phyloP scores from a whole-genome alignment of 2,329 filamentous ascomycete species.

The Pseudopithomyces chartarum region DNA sequence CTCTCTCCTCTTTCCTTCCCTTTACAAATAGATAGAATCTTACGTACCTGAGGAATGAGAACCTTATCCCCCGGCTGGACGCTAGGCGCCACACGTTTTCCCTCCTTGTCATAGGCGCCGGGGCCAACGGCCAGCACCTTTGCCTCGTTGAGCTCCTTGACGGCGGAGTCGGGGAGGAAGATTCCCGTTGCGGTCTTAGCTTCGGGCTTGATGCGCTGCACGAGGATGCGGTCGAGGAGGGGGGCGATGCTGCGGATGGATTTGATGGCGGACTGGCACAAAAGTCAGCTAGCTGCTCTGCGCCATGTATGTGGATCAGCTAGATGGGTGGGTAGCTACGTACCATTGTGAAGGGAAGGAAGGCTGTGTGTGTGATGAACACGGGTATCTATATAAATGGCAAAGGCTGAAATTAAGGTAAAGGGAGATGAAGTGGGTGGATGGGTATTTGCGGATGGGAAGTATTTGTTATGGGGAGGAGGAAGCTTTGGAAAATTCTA shows the following conservation, averaged over 20 bases:
- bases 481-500: constrained; percentile 26
- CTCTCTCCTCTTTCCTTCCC: background rate
- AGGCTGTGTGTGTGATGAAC: background rate
- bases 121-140: constrained; percentile 95
- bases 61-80: constrained; percentile 87
- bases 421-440: background rate
- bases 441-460: background rate
- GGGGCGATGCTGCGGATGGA: constrained; percentile 94
- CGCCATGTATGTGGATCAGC: too few species aligned
- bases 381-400: background rate
- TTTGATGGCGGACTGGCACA: constrained; percentile 68
- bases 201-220: constrained; percentile 97
- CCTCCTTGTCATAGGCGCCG: constrained; percentile 83
- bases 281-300: constrained; percentile 9
- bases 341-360: too few species aligned
- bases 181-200: constrained; percentile 95
- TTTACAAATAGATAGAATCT: background rate
- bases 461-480: constrained; percentile 5
- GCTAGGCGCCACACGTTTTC: constrained; percentile 83
- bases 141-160: constrained; percentile 98
- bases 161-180: constrained; percentile 94
- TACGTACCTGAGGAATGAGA: constrained; percentile 86
- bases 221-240: constrained; percentile 95
- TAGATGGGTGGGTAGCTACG: background rate
- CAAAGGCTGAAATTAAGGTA: too few species aligned